Evolutionary conservation across 202 grass and related monocot species (phyloP).

Genomic region (Dendrocalamus latiflorus): DNA sequence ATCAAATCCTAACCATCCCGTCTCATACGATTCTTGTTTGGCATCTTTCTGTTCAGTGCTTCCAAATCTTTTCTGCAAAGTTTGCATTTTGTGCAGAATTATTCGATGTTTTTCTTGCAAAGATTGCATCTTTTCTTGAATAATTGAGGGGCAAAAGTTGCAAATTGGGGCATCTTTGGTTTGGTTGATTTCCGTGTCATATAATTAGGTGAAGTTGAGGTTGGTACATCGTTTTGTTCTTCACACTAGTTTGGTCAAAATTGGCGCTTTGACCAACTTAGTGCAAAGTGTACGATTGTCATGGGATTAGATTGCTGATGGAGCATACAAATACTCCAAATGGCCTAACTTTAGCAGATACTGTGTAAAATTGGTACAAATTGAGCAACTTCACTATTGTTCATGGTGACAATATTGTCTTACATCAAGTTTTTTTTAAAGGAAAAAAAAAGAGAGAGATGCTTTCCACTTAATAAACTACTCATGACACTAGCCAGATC

Average conservation of each 20-base stretch:
- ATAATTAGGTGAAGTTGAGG: constrained; percentile 31
- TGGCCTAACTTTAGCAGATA: constrained; percentile 7
- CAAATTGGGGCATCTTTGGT: constrained; percentile 28
- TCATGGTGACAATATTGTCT: constrained; percentile 1
- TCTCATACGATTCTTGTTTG: neutral
- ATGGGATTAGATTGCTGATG: constrained; percentile 9
- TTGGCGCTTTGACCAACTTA: constrained; percentile 47
- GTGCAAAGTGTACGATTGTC: constrained; percentile 10
- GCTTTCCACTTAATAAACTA: neutral
- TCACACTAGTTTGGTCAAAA: constrained; percentile 42
- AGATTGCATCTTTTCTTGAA: constrained; percentile 8
- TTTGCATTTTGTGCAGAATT: neutral
- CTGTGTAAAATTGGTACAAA: neutral
- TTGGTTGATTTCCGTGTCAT: constrained; percentile 28
- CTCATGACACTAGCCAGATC: neutral
- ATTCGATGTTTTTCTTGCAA: neutral
- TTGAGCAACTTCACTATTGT: neutral
- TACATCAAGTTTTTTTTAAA: neutral
- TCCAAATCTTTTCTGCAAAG: neutral
- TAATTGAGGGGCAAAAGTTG: neutral
- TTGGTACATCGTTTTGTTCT: constrained; percentile 16
- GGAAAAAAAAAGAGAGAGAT: neutral
- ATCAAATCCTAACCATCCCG: constrained; percentile 9
- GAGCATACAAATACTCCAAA: constrained; percentile 7
- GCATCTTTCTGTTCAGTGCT: neutral